Evolutionary conservation across 768 basidiomycete genomes (phyloP).

Genomic region (Albatrellus ellisii): DNA sequence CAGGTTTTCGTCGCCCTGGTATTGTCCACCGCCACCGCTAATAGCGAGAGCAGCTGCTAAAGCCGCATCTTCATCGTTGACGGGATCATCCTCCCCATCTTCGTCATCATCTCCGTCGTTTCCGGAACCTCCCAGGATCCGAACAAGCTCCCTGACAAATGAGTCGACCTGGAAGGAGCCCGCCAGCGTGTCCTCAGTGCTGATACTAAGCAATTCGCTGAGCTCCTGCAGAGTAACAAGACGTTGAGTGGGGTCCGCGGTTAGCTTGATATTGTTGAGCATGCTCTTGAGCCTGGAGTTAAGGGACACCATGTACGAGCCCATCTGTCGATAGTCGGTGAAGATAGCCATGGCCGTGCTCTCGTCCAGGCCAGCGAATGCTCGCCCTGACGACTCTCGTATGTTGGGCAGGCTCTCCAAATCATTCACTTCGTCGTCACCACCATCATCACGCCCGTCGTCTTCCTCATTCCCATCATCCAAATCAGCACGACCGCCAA

Average conservation of each 20-base stretch:
- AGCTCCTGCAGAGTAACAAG: constrained; percentile 88
- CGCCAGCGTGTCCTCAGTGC: constrained; percentile 92
- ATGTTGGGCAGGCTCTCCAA: constrained; percentile 22
- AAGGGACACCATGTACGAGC: constrained; percentile 87
- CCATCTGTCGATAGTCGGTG: constrained; percentile 78
- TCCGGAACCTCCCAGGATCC: constrained; percentile 75
- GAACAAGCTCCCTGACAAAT: constrained; percentile 85
- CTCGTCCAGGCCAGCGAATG: constrained; percentile 37
- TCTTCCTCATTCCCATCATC: constrained; percentile 29
- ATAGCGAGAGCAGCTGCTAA: constrained; percentile 81
- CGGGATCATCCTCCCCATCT: constrained; percentile 47
- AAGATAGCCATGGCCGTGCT: constrained; percentile 67
- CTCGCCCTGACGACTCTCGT: constrained; percentile 20
- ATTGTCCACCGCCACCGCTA: constrained; percentile 53
- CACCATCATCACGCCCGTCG: constrained; percentile 24
- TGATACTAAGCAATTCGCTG: constrained; percentile 89
- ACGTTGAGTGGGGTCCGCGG: constrained; percentile 75
- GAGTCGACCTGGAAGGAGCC: constrained; percentile 92
- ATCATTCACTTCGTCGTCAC: constrained; percentile 22
- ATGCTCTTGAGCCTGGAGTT: constrained; percentile 82
- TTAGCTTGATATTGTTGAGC: constrained; percentile 76
- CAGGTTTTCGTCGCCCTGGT: constrained; percentile 72
- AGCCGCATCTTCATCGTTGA: constrained; percentile 69
- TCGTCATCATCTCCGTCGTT: constrained; percentile 62
- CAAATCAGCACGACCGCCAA: constrained; percentile 25